Evolutionary conservation across 2,329 filamentous ascomycete genomes (phyloP), one percentile per base, ranked within the genome.

Genomic region (Aurifilum marmelostoma): DNA sequence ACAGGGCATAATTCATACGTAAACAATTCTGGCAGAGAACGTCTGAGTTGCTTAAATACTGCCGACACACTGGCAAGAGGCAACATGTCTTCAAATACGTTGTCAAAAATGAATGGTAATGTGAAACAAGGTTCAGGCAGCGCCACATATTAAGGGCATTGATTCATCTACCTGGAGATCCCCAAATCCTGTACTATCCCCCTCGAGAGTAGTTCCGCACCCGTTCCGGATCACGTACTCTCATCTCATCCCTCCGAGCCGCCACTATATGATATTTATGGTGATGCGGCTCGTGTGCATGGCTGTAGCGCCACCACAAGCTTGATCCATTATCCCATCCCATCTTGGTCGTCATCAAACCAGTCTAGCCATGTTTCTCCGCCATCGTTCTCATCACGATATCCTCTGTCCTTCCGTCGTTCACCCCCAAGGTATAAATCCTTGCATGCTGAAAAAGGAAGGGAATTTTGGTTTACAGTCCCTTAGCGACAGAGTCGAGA

Each of bases 401-500:
- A 54, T 14, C 50, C 24, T 16, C n/a, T n/a, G 24, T 16, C 11
- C 50, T 27, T 12, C 50, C 12, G 4, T 29, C 24, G 56, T 2
- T 7, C 7, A 58, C 18, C 11, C n/a, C n/a, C n/a, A 47, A 21
- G 18, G 5, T 6, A 47, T 21, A 47, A 6, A 47, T 6, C 6
- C 41, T 47, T 2, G 18, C 21, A 2, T 18, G 21, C 8, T 16
- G 18, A 16, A 7, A 47, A 47, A 11, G 34, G 18, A 24, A 11
- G 34, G n/a, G 2, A 18, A 27, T n/a, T n/a, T n/a, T n/a, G n/a
- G 21, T 11, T 18, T 78, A 83, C 70, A 79, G 63, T 66, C 80
- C 81, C 52, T 76, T 75, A 34, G 76, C 77, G 65, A 74, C 76
- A 65, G 78, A 77, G 71, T 78, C 79, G 71, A 81, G 77, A 77